Evolutionary conservation across 306 rosid species (phyloP).

Genomic region (Argentina anserina): DNA sequence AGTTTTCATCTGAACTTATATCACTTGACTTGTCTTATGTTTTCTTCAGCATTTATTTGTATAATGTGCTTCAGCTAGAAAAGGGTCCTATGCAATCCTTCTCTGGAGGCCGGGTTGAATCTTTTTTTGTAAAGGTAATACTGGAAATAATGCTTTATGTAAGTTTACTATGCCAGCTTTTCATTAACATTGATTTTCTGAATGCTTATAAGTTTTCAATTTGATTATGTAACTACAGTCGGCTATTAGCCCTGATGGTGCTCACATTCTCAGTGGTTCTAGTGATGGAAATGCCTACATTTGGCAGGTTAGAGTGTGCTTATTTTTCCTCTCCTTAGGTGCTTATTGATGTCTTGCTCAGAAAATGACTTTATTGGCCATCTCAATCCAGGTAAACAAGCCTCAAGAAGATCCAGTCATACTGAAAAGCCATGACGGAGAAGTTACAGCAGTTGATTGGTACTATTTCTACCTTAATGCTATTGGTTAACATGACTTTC

Average conservation of each 20-base stretch:
- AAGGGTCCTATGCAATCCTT: slow-evolving; percentile 75
- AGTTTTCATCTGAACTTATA: not conserved
- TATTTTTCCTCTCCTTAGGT: not conserved
- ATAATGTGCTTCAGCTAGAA: slow-evolving; percentile 70
- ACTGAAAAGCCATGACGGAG: slow-evolving; percentile 66
- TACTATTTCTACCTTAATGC: slow-evolving; percentile 28
- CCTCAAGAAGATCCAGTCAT: slow-evolving; percentile 49
- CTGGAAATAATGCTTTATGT: slow-evolving; percentile 7
- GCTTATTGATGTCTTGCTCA: slow-evolving; percentile 3
- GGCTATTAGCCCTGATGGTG: slow-evolving; percentile 81
- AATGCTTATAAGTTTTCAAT: slow-evolving; percentile 7
- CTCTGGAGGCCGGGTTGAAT: slow-evolving; percentile 68
- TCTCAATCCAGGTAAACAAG: slow-evolving; percentile 62
- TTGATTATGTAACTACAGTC: slow-evolving; percentile 53
- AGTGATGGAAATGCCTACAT: slow-evolving; percentile 74
- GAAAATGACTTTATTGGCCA: slow-evolving; percentile 14
- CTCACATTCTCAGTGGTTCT: slow-evolving; percentile 79
- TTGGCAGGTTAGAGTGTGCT: slow-evolving; percentile 63
- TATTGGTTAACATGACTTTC: slow-evolving; percentile 11
- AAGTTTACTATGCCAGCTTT: not conserved
- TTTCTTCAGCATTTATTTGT: slow-evolving; percentile 68
- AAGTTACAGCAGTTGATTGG: slow-evolving; percentile 93
- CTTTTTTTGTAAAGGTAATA: slow-evolving; percentile 83
- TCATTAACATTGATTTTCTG: not conserved
- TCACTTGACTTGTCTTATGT: not conserved